Conservation (phyloP, 148 eudicot genomes). For the Persicaria maculosa region DNA sequence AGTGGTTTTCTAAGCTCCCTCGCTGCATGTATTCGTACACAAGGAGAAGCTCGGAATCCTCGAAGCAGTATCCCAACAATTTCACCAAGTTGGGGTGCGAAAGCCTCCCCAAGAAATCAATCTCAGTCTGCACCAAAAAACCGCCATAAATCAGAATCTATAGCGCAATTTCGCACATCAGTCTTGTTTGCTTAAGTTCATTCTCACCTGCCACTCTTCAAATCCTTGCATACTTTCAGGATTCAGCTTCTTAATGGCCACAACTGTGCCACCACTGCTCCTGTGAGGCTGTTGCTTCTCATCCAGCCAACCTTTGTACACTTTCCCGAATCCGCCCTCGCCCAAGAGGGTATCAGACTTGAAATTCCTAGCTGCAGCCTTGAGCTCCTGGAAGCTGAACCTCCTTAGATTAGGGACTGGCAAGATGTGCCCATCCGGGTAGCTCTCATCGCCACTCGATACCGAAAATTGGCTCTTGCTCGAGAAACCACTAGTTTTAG, state of each 20-base stretch:
- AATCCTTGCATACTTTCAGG: constrained; percentile 73
- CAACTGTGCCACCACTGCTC: constrained; percentile 29
- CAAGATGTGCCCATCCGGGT: constrained; percentile 36
- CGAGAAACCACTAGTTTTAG: constrained; percentile 31
- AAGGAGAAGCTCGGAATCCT: constrained; percentile 63
- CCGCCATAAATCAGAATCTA: not conserved
- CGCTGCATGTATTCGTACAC: constrained; percentile 77
- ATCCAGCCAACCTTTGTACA: constrained; percentile 77
- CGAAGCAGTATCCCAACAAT: constrained; percentile 75
- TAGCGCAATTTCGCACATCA: not conserved
- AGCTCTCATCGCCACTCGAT: constrained; percentile 30
- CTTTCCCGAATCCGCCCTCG: constrained; percentile 44
- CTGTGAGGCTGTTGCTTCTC: constrained; percentile 28
- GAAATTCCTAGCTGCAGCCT: constrained; percentile 51
- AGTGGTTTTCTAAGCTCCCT: constrained; percentile 84
- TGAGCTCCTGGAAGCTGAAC: constrained; percentile 51
- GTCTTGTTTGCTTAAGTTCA: not conserved
- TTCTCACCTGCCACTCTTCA: constrained; percentile 73
- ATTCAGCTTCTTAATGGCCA: constrained; percentile 72
- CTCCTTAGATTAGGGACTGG: constrained; percentile 44
- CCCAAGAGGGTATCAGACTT: constrained; percentile 43
- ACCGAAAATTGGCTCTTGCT: constrained; percentile 43
- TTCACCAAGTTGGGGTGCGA: constrained; percentile 88
- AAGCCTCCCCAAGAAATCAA: constrained; percentile 71
- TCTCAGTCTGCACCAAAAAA: constrained; percentile 52